phyloP scores from a whole-genome alignment of 345 rosid genomes.

The Garcia nutans region DNA sequence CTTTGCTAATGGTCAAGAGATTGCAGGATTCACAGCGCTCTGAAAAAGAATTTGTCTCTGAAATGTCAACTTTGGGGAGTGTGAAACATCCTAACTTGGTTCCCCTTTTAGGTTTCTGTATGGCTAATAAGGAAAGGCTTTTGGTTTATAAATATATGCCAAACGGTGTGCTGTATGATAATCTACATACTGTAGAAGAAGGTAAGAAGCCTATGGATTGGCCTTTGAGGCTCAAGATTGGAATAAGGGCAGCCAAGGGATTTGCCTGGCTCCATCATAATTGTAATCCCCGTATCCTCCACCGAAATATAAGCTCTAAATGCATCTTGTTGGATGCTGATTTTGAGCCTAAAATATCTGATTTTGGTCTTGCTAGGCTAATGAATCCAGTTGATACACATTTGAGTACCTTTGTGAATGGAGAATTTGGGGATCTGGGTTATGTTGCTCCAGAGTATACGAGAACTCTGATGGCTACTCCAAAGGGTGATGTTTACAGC shows the following conservation, averaged over 20 bases:
- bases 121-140: constrained; percentile 69
- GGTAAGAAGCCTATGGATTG: constrained; percentile 63
- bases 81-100: constrained; percentile 81
- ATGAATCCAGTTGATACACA: constrained; percentile 96
- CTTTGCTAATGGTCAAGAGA: constrained; percentile 80
- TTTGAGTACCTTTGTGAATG: constrained; percentile 93
- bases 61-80: constrained; percentile 81
- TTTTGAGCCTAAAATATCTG: constrained; percentile 86
- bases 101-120: constrained; percentile 84
- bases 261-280: constrained; percentile 96
- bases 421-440: constrained; percentile 94
- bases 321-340: constrained; percentile 79
- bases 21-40: constrained; percentile 85
- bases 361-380: constrained; percentile 93
- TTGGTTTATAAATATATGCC: constrained; percentile 74
- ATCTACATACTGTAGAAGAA: constrained; percentile 47
- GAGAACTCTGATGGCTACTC: constrained; percentile 85
- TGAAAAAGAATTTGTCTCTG: constrained; percentile 71
- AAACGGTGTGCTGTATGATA: constrained; percentile 66
- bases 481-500: constrained; percentile 94
- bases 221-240: constrained; percentile 83
- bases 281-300: constrained; percentile 92
- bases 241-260: constrained; percentile 75
- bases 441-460: constrained; percentile 91
- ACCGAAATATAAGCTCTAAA: constrained; percentile 89